Conservation (phyloP, 2,329 filamentous ascomycete genomes). For the Diaporthe nobilis region DNA sequence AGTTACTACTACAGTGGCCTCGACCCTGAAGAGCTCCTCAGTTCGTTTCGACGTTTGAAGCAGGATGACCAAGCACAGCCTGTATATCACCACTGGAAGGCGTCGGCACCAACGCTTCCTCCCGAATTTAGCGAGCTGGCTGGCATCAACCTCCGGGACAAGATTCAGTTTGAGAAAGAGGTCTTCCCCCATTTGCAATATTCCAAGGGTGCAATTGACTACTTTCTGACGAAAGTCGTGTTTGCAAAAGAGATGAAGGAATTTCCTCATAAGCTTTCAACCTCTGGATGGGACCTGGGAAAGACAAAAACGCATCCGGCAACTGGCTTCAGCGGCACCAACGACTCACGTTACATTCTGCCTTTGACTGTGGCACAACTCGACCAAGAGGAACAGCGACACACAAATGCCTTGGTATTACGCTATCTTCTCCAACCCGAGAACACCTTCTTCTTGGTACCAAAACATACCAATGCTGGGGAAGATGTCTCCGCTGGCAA, state of each 20-base stretch:
- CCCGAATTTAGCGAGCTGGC: conserved; percentile 56
- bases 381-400: conserved; percentile 66
- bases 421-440: conserved; percentile 68
- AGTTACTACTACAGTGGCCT: conserved; percentile 72
- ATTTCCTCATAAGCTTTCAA: conserved; percentile 73
- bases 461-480: not conserved
- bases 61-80: conserved; percentile 64
- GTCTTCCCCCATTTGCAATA: conserved; percentile 69
- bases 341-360: conserved; percentile 70
- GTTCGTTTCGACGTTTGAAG: conserved; percentile 62
- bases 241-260: conserved; percentile 75
- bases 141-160: conserved; percentile 73
- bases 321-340: conserved; percentile 80
- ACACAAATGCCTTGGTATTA: conserved; percentile 79
- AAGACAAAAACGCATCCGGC: conserved; percentile 61
- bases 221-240: conserved; percentile 70
- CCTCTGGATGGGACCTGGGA: conserved; percentile 78
- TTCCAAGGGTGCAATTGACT: conserved; percentile 71
- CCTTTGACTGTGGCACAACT: conserved; percentile 69
- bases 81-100: conserved; percentile 67
- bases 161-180: conserved; percentile 57
- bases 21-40: conserved; percentile 61
- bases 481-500: conserved; percentile 51
- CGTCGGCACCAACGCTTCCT: conserved; percentile 52
- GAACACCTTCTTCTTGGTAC: conserved; percentile 58